These are phyloP conservation scores for Eruca vesicaria DNA, from an alignment of 441 rosid genomes.

Conservation along the genomic window DNA sequence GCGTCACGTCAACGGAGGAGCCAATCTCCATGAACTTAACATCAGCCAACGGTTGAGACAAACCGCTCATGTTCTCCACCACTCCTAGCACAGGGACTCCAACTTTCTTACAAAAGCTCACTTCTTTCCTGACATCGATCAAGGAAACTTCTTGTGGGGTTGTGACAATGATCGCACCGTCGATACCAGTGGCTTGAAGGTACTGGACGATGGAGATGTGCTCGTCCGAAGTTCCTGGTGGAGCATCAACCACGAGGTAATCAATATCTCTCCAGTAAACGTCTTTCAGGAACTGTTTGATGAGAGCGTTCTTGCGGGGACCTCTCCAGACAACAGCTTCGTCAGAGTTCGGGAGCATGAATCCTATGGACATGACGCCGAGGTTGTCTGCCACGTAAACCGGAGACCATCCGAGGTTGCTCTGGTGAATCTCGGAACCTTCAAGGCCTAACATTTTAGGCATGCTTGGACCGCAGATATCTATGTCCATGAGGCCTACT, in stretches of 20 bases:
- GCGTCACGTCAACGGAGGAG: constrained; percentile 60
- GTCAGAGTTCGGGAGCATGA: constrained; percentile 92
- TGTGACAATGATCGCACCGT: constrained; percentile 90
- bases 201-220: constrained; percentile 91
- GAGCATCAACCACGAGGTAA: constrained; percentile 89
- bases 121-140: constrained; percentile 89
- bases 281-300: constrained; percentile 91
- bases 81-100: constrained; percentile 87
- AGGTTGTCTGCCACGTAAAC: constrained; percentile 92
- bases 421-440: constrained; percentile 93
- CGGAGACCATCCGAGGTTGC: constrained; percentile 99
- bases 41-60: constrained; percentile 70
- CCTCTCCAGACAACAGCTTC: constrained; percentile 99
- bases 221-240: constrained; percentile 95
- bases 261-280: constrained; percentile 94
- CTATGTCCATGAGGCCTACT: constrained; percentile 88
- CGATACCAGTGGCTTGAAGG: constrained; percentile 80
- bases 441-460: constrained; percentile 96
- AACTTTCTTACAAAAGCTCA: constrained; percentile 95
- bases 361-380: constrained; percentile 96
- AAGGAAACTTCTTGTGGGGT: constrained; percentile 93
- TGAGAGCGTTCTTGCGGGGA: constrained; percentile 89
- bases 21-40: constrained; percentile 60
- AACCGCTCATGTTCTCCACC: constrained; percentile 96
- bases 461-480: constrained; percentile 95